These are phyloP conservation scores for Mucor racemosus DNA, from an alignment of 371 early-diverging fungal genomes.

Conservation along the genomic window DNA sequence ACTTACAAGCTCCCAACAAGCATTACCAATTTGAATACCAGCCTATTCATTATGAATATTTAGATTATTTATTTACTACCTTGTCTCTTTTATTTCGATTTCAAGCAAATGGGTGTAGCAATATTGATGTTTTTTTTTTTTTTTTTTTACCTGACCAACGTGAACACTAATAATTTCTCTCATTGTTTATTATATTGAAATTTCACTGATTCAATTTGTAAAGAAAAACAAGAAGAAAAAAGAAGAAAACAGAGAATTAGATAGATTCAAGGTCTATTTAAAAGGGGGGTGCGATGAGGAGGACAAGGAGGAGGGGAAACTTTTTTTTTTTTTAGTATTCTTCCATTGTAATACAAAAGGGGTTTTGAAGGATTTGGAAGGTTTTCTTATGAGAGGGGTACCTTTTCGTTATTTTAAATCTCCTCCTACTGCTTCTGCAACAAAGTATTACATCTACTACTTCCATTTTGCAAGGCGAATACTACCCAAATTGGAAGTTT, in stretches of 20 bases:
- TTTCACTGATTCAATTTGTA: neutral
- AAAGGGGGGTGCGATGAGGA: neutral
- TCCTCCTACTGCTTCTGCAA: neutral
- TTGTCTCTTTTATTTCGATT: neutral
- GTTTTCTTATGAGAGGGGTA: neutral
- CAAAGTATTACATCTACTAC: too few species aligned
- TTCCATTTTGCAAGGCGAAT: too few species aligned
- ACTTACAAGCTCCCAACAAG: slow-evolving; percentile 93
- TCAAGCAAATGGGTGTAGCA: neutral
- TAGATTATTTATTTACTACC: neutral
- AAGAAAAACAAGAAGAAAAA: slow-evolving; percentile 9
- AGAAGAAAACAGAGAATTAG: neutral
- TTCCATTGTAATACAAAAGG: slow-evolving; percentile 15
- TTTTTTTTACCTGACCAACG: slow-evolving; percentile 66
- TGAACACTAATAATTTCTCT: slow-evolving; percentile 99
- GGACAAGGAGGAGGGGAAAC: neutral
- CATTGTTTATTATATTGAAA: slow-evolving; percentile 59
- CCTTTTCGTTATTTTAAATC: slow-evolving; percentile 6
- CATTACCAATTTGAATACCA: slow-evolving; percentile 99
- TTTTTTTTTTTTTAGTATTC: neutral
- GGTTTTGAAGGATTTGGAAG: slow-evolving; percentile 7
- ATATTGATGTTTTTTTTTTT: neutral
- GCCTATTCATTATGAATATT: slow-evolving; percentile 63
- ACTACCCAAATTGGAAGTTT: too few species aligned
- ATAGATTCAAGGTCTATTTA: neutral